Evolutionary conservation across 129 eudicot species (phyloP).

Genomic region (Flaveria brownii): DNA sequence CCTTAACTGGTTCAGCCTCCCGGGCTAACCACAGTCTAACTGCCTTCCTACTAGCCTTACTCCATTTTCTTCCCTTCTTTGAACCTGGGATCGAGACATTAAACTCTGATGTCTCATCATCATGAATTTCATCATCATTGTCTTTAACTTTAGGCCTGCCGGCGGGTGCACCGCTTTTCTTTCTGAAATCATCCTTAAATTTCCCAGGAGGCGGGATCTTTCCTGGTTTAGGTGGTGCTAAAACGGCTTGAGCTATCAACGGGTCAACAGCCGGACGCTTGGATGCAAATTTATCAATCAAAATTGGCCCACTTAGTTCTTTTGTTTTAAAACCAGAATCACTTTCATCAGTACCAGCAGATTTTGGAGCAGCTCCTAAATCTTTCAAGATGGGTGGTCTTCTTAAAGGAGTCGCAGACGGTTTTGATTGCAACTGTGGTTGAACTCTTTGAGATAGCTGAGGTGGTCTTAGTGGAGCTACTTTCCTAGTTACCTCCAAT

Average conservation of each 20-base stretch:
- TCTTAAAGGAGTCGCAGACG: slow-evolving; percentile 57
- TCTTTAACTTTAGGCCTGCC: slow-evolving; percentile 58
- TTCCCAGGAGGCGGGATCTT: slow-evolving; percentile 47
- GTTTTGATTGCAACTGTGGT: slow-evolving; percentile 65
- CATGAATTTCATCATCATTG: slow-evolving; percentile 24
- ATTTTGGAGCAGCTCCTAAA: slow-evolving; percentile 54
- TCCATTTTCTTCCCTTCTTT: slow-evolving; percentile 89
- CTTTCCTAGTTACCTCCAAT: slow-evolving; percentile 37
- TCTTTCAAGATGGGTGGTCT: slow-evolving; percentile 67
- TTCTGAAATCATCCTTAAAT: slow-evolving; percentile 60
- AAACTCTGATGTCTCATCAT: slow-evolving; percentile 67
- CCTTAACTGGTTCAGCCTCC: slow-evolving; percentile 88
- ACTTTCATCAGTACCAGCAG: slow-evolving; percentile 29
- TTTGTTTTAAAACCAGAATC: slow-evolving; percentile 38
- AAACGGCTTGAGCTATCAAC: slow-evolving; percentile 60
- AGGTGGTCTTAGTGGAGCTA: slow-evolving; percentile 40
- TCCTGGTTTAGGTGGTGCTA: slow-evolving; percentile 72
- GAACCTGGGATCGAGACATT: slow-evolving; percentile 67
- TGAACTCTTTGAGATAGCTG: slow-evolving; percentile 41
- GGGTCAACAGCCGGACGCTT: slow-evolving; percentile 67
- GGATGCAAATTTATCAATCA: slow-evolving; percentile 86
- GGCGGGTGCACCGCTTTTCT: slow-evolving; percentile 49
- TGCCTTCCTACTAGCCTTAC: slow-evolving; percentile 84
- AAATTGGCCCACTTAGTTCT: slow-evolving; percentile 65
- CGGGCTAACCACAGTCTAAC: slow-evolving; percentile 83